Evolutionary conservation across 345 rosid genomes (phyloP), one percentile per base, ranked within the genome.

Genomic region (Salix udensis): DNA sequence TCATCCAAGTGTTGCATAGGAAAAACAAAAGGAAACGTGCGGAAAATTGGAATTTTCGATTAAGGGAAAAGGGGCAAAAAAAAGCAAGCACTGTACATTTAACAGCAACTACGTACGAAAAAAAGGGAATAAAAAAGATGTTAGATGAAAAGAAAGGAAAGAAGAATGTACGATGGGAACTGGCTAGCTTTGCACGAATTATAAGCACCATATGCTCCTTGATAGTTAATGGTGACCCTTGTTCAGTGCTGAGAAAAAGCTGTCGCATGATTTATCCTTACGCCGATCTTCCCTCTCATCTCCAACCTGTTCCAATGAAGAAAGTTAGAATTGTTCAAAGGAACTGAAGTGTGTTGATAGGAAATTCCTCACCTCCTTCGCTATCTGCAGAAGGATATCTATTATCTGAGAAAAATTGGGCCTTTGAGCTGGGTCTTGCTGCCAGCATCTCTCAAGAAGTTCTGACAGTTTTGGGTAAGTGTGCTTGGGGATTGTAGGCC

Each of bases 401-500:
- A 88, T 85, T 77, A 94, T 88, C 65, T 92, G 91, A 62, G 90
- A 86, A 87, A 96, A 96, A 79, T 82, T 74, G n/a, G 98, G 98
- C 78, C 98, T 88, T 78, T 83, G 90, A 74, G 77, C 76, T 68
- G 99, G 94, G 61, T 96, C 90, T 78, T 87, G 97, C 79, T 71
- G 90, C 99, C 98, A 93, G 89, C 99, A 93, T 76, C 85, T 91
- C 89, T 91, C 94, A 31, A 96, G 92, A 73, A 91, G 86, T 78
- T 91, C 90, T 23, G 86, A 86, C 61, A 96, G 83, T 83, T 81
- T 87, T 64, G 97, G 93, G 68, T 90, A 94, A 65, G 95, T 78
- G 75, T 85, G 76, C 86, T 92, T 91, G 14, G 99, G 97, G 70
- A 93, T 93, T 34, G 89, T 80, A 13, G 98, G 99, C 24, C 97